Conservation (phyloP, 2,329 filamentous ascomycete species). For the Diaporthe humulicola region DNA sequence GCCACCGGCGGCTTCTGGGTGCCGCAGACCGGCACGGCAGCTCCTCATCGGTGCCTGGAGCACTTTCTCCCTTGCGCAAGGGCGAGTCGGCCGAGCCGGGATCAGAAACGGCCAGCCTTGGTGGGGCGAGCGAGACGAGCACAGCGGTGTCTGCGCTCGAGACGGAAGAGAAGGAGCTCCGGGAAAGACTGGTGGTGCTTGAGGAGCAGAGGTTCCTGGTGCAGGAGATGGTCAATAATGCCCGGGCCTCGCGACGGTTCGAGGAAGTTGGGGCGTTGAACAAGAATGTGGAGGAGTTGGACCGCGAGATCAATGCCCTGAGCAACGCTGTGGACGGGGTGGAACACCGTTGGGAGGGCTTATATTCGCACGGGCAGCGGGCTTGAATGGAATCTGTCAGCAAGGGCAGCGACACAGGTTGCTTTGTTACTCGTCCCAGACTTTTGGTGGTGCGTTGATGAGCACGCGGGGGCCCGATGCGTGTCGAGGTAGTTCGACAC, state of each 20-base stretch:
- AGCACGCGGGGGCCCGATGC: background rate
- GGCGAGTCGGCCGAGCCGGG: slow-evolving; percentile 56
- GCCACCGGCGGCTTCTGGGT: slow-evolving; percentile 48
- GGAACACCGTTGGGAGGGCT: slow-evolving; percentile 70
- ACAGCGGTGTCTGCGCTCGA: slow-evolving; percentile 74
- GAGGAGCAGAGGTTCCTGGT: slow-evolving; percentile 95
- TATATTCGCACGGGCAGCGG: slow-evolving; percentile 56
- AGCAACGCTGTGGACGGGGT: slow-evolving; percentile 75
- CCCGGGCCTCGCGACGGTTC: slow-evolving; percentile 81
- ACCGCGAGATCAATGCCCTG: slow-evolving; percentile 79
- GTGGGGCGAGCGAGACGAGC: slow-evolving; percentile 61
- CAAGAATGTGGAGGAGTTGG: slow-evolving; percentile 85
- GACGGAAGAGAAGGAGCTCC: slow-evolving; percentile 84
- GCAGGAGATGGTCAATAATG: slow-evolving; percentile 84
- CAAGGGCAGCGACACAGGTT: background rate
- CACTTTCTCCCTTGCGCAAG: slow-evolving; percentile 59
- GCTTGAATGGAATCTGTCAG: background rate
- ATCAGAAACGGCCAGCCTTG: slow-evolving; percentile 64
- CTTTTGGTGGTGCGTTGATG: background rate
- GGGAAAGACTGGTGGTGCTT: slow-evolving; percentile 84
- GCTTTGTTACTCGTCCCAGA: background rate
- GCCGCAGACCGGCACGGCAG: slow-evolving; percentile 36
- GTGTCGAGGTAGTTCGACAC: background rate
- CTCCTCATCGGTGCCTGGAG: slow-evolving; percentile 26
- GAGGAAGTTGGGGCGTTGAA: slow-evolving; percentile 87